Evolutionary conservation across 75 land plant genomes (phyloP), one percentile per base, ranked within the genome.

Genomic region (Azolla pinnata): DNA sequence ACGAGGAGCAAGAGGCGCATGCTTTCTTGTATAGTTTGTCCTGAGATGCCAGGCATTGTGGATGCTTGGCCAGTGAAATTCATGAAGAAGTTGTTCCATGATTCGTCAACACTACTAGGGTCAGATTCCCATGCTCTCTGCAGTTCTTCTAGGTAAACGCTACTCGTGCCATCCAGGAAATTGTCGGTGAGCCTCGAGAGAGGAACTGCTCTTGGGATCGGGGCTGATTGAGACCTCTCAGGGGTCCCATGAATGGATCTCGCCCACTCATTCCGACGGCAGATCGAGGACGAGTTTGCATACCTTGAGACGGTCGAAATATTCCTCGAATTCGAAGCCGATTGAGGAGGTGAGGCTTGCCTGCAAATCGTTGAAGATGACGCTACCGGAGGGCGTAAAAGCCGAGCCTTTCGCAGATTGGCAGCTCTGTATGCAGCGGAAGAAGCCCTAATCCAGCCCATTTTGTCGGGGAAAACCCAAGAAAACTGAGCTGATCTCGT

Each of bases 41-140:
- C 96, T 0, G 96, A 89, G 51, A 93, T 67, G 3, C 98, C 98
- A 33, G 95, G 81, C 0, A 80, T 83, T 0, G 81, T 71, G 0
- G 85, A 57, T 5, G 88, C 83, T 53, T 90, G 86, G 12, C 96
- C 96, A 17, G 87, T 88, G 63, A 92, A 92, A 65, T 92, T 92
- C 44, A 86, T 67, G 63, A 92, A 92, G 80, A 92, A 92, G 35
- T 89, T 82, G 62, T 92, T 84, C 97, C 97, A 92, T 1, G 89
- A 92, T 51, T 90, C 88, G 63, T 92, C 98, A 32, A 92, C 98
- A 50, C 96, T 88, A 48, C 55, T 70, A 0, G 98, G 98, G 64
- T 92, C 98, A 19, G 80, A 78, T 66, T 92, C 98, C 98, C 98
- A 92, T 0, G 87, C 79, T 35, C 98, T 68, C 63, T 92, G 98